These are phyloP conservation scores for Colletotrichum viniferum DNA, from an alignment of 2,329 filamentous ascomycete species.

Conservation along the genomic window DNA sequence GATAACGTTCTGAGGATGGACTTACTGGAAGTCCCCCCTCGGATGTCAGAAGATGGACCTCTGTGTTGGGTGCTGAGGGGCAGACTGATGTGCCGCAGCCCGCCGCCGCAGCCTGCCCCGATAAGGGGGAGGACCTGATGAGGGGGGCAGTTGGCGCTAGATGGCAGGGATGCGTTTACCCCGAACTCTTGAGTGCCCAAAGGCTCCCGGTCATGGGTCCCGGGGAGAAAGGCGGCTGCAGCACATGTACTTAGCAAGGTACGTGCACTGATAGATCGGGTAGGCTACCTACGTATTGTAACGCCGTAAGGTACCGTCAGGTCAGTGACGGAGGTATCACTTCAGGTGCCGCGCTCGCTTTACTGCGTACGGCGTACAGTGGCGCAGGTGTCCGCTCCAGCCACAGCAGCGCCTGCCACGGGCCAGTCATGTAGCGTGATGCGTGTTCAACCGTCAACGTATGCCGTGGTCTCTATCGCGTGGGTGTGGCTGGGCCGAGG, in stretches of 20 bases:
- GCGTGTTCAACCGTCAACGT: background rate
- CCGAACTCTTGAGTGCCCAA: background rate
- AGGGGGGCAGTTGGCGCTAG: background rate
- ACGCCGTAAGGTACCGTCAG: background rate
- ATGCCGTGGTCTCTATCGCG: background rate
- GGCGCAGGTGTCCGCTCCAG: background rate
- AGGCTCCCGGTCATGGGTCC: background rate
- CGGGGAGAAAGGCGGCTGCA: background rate
- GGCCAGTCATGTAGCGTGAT: background rate
- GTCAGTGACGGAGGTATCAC: background rate
- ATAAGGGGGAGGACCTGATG: background rate
- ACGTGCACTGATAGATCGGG: background rate
- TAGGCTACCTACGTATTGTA: background rate
- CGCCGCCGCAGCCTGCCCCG: background rate
- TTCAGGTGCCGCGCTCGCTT: background rate
- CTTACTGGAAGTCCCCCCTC: background rate
- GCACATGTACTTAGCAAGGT: background rate
- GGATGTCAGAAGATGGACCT: background rate
- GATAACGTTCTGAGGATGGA: background rate
- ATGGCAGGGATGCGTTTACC: constrained; percentile 7
- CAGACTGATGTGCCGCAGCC: background rate
- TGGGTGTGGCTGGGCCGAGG: constrained; percentile 21
- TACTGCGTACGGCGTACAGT: background rate
- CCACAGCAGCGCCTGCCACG: background rate
- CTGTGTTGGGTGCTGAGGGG: constrained; percentile 3